Conservation (phyloP, 345 rosid genomes). For the Heritiera fomes region DNA sequence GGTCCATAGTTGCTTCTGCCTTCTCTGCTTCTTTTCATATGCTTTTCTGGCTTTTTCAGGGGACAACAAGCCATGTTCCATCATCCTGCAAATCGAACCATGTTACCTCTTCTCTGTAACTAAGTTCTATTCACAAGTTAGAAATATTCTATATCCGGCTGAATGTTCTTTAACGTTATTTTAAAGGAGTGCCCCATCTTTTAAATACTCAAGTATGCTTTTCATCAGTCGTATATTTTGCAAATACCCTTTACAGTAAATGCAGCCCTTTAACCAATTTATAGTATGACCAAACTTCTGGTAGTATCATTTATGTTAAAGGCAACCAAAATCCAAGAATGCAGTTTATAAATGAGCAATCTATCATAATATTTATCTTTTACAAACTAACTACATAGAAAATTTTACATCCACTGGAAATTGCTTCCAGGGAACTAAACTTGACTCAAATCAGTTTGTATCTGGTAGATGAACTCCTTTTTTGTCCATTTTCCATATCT, state of each 20-base stretch:
- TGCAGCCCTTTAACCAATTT: background rate
- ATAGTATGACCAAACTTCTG: background rate
- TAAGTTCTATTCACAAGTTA: background rate
- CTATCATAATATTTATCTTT: background rate
- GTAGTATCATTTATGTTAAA: background rate
- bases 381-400: background rate
- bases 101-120: background rate
- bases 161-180: background rate
- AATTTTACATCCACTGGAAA: background rate
- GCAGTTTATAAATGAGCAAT: background rate
- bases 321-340: background rate
- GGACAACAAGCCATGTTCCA: conserved; percentile 95
- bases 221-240: conserved; percentile 4
- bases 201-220: background rate
- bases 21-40: conserved; percentile 79
- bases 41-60: conserved; percentile 74
- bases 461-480: background rate
- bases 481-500: background rate
- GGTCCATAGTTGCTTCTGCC: conserved; percentile 67
- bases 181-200: background rate
- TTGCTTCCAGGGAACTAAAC: background rate
- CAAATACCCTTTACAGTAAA: background rate
- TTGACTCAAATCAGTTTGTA: background rate
- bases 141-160: background rate
- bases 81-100: conserved; percentile 59